Base-by-base conservation (phyloP, 179 eudicot genomes). In the Corrigiola litoralis region DNA sequence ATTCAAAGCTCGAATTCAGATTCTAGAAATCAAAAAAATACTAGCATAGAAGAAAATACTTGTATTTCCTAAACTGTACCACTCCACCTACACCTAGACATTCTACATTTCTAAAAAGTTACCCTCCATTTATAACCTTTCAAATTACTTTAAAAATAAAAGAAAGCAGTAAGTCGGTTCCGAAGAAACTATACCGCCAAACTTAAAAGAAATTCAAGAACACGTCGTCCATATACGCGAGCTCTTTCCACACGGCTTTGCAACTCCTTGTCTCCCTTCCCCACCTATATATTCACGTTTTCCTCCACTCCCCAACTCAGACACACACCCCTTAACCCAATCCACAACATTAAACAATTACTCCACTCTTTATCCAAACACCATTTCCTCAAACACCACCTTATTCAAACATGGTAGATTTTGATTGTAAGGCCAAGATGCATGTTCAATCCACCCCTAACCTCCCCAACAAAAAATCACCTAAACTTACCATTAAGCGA, bases 351-450 rank as follows among this genome's bases (percentile, higher is more conserved):
- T n/a, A n/a, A n/a, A n/a, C n/a, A n/a, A n/a, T n/a, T n/a, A n/a
- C n/a, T n/a, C n/a, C n/a, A n/a, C n/a, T n/a, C n/a, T n/a, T 33
- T 10, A 17, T 57, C 45, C 61, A 54, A 16, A 29, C 9, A 3
- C 3, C 41, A 38, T 12, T 20, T 28, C 44, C 1, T 36, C 3
- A 4, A 20, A 25, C 6, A 12, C 20, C 20, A 12, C 17, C 21
- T 31, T 25, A 17, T 3, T n/a, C 23, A 4, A 76, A 70, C 66
- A 87, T 89, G 96, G 82, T 84, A 0, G 92, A 88, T 79, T 79
- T 77, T 17, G 82, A 81, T 58, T 81, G 92, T 36, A 79, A 87
- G 68, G 59, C 85, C 1, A 84, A 87, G 17, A 74, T 80, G 79
- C n/a, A n/a, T n/a, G 72, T 80, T 0, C 75, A 61, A 61, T 62